Evolutionary conservation across 2,329 filamentous ascomycete species (phyloP).

Genomic region (Penicillium thymicola): DNA sequence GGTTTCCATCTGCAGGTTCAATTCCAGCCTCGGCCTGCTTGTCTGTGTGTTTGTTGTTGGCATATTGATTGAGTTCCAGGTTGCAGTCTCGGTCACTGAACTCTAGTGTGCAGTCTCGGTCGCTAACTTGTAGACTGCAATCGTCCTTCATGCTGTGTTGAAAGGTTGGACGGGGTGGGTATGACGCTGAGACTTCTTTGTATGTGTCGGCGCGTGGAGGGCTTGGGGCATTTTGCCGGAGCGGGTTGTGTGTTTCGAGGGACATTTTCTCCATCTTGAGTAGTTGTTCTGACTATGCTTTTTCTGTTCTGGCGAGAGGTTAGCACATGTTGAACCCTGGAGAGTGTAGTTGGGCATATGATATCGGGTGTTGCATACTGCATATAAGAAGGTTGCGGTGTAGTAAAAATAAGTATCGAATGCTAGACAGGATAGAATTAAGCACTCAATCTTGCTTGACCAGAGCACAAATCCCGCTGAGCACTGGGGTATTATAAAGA

Average conservation of each 20-base stretch:
- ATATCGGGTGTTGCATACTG: not conserved
- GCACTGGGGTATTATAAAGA: not conserved
- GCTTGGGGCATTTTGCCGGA: not conserved
- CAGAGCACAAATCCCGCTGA: too few relatives aligned
- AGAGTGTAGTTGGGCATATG: not conserved
- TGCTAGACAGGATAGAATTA: not conserved
- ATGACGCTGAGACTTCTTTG: conserved; percentile 3
- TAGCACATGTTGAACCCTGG: not conserved
- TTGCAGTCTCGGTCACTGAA: conserved; percentile 1
- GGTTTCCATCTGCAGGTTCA: not conserved
- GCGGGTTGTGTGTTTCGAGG: not conserved
- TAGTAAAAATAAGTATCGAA: not conserved
- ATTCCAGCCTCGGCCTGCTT: not conserved
- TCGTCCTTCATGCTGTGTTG: not conserved
- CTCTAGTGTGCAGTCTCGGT: conserved; percentile 3
- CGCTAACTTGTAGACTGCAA: not conserved
- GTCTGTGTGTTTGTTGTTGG: not conserved
- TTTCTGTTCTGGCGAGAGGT: not conserved
- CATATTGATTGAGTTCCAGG: conserved; percentile 2
- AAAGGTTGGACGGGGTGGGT: not conserved
- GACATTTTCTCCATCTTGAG: not conserved
- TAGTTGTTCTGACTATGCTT: too few relatives aligned
- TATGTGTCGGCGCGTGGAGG: not conserved
- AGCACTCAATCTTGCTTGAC: not conserved
- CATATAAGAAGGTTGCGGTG: not conserved